Conservation (phyloP, 192 early-diverging fungal genomes). For the Chytriomyces hyalinus region DNA sequence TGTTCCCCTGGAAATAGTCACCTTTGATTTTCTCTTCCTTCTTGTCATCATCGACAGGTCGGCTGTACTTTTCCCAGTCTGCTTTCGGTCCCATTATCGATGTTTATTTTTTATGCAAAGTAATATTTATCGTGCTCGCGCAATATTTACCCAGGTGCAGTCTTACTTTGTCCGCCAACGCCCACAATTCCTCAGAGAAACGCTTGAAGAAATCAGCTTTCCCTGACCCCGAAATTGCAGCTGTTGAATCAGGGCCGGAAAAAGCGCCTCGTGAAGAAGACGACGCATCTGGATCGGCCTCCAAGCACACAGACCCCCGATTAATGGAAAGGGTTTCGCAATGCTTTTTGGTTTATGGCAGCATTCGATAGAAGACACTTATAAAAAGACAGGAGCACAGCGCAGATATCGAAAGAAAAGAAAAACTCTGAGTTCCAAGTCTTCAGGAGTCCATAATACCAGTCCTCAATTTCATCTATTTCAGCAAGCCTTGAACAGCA, state of each 20-base stretch:
- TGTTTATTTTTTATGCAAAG: constrained; percentile 16
- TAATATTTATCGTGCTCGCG: constrained; percentile 11
- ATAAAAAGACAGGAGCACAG: too few species aligned
- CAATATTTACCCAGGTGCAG: neutral
- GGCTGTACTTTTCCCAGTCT: constrained; percentile 98
- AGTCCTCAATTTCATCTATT: constrained; percentile 79
- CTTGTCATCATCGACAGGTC: constrained; percentile 75
- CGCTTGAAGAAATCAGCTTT: neutral
- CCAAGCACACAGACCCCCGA: too few species aligned
- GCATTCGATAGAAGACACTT: too few species aligned
- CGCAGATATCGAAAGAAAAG: too few species aligned
- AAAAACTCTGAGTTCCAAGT: neutral
- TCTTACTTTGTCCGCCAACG: too few species aligned
- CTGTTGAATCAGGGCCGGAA: neutral
- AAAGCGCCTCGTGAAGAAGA: constrained; percentile 30
- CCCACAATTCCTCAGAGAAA: too few species aligned
- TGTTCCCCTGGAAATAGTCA: constrained; percentile 1
- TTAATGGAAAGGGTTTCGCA: too few species aligned
- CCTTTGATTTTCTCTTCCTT: constrained; percentile 86
- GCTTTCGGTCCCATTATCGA: constrained; percentile 80
- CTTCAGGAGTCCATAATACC: constrained; percentile 12
- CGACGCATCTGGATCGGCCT: constrained; percentile 35
- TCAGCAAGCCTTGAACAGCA: too few species aligned
- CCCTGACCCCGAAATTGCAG: neutral
- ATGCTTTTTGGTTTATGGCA: too few species aligned